Evolutionary conservation across 352 stramenopile species (phyloP), one percentile per base, ranked within the genome.

Genomic region (Aphanomyces cochlioides): DNA sequence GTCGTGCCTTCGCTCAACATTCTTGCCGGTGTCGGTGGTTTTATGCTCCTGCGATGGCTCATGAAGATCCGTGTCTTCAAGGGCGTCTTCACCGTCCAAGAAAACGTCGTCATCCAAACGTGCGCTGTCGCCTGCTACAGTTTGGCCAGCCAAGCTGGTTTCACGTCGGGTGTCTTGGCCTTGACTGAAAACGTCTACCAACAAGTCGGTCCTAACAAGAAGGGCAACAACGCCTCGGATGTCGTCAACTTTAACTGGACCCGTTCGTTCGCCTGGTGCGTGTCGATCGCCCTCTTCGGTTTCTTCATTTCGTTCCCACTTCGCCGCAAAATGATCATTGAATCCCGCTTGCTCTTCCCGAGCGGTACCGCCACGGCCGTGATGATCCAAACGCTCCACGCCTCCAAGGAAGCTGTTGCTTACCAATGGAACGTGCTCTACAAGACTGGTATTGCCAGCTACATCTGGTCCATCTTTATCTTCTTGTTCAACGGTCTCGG

Each of bases 221-320:
- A 34, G 39, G 61, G 61, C 47, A 69, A 69, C 37, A 36, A 17
- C 48, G 40, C 38, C 10, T 39, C 39, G 5, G 61, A 69, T 19
- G 40, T 61, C 10, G n/a, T 69, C 37, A 19, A 69, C 48, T 57
- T 69, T n/a, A 69, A n/a, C 12, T 69, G 61, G 61, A 36, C 21
- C 5, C 61, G 40, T 5, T n/a, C 61, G 48, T 69, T 69, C n/a
- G 61, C 41, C 28, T 69, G 61, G 61, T 69, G 61, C 48, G 28
- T n/a, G 3, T 19, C 17, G 6, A 69, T 69, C 47, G 61, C 61
- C 0, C 61, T 69, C 17, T 69, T 69, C 58, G 61, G 61, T n/a
- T 69, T 69, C 21, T 69, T 69, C 61, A 69, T 69, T 37, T 69
- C 61, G 40, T 69, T 69, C 40, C 61, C 61, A 7, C 48, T 69